phyloP scores from a whole-genome alignment of 805 yeast genomes.

The Zygosaccharomyces gambellarensis region DNA sequence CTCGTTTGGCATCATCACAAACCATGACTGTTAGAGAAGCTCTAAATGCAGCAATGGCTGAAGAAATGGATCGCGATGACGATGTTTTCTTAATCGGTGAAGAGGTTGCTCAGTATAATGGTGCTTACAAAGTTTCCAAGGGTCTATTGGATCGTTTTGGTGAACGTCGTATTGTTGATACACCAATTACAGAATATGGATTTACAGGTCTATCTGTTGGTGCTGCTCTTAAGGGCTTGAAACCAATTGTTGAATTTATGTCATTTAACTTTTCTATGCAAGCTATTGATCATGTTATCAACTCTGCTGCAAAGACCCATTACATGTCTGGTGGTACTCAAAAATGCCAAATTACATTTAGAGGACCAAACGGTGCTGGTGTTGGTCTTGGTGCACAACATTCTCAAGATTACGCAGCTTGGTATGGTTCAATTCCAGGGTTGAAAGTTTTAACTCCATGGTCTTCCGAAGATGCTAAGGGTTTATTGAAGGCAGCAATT shows the following conservation, averaged over 20 bases:
- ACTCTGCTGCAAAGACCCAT: constrained; percentile 97
- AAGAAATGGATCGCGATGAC: constrained; percentile 94
- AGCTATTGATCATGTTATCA: constrained; percentile 95
- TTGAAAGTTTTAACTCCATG: constrained; percentile 94
- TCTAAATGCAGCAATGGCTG: constrained; percentile 88
- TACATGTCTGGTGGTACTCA: constrained; percentile 99
- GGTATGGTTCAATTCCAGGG: constrained; percentile 99
- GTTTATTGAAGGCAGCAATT: constrained; percentile 90
- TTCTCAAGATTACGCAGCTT: constrained; percentile 94
- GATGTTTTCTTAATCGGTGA: constrained; percentile 96
- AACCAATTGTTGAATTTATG: constrained; percentile 98
- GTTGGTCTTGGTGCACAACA: constrained; percentile 99
- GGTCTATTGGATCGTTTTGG: constrained; percentile 95
- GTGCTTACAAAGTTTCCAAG: constrained; percentile 96
- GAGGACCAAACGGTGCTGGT: constrained; percentile 99
- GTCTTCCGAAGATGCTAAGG: constrained; percentile 93
- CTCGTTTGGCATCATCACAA: constrained; percentile 40
- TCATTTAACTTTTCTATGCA: constrained; percentile 99
- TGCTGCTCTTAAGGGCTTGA: constrained; percentile 92
- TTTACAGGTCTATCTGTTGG: constrained; percentile 94
- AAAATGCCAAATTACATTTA: constrained; percentile 93
- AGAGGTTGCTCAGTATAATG: constrained; percentile 98
- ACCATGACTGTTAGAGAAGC: constrained; percentile 96
- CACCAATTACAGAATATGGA: constrained; percentile 99
- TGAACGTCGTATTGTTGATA: constrained; percentile 86